These are phyloP conservation scores for Komagataea norvegica DNA, from an alignment of 1,139 yeast species.

Conservation along the genomic window DNA sequence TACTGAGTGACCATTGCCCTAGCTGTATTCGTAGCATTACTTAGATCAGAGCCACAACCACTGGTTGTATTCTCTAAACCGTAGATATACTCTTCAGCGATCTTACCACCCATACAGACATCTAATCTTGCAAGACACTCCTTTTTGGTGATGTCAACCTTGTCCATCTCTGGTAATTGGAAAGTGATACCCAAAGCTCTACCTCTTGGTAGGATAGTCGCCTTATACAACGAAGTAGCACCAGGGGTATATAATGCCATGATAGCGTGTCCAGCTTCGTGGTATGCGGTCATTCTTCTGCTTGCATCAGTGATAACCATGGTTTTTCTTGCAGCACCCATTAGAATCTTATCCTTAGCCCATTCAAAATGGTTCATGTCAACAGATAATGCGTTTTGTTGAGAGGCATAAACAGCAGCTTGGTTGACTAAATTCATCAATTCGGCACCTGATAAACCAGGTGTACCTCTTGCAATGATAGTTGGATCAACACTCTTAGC, in stretches of 20 bases:
- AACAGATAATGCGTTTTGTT: constrained; percentile 83
- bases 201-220: constrained; percentile 95
- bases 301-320: constrained; percentile 97
- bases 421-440: constrained; percentile 92
- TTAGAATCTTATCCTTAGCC: constrained; percentile 96
- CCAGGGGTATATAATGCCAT: constrained; percentile 94
- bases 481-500: constrained; percentile 83
- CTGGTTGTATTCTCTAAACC: constrained; percentile 92
- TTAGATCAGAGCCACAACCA: constrained; percentile 89
- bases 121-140: constrained; percentile 91
- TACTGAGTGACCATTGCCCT: constrained; percentile 95
- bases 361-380: constrained; percentile 93
- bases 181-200: constrained; percentile 94
- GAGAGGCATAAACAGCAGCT: constrained; percentile 97
- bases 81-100: constrained; percentile 90
- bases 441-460: constrained; percentile 97
- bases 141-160: constrained; percentile 83
- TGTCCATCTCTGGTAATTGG: constrained; percentile 98
- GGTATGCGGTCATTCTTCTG: constrained; percentile 91
- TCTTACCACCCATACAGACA: constrained; percentile 98
- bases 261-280: constrained; percentile 98
- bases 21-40: constrained; percentile 87
- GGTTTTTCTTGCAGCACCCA: constrained; percentile 97
- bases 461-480: constrained; percentile 91
- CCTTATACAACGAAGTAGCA: constrained; percentile 95